Evolutionary conservation across 176 grass and related monocot genomes (phyloP), one percentile per base, ranked within the genome.

Genomic region (Avena eriantha): DNA sequence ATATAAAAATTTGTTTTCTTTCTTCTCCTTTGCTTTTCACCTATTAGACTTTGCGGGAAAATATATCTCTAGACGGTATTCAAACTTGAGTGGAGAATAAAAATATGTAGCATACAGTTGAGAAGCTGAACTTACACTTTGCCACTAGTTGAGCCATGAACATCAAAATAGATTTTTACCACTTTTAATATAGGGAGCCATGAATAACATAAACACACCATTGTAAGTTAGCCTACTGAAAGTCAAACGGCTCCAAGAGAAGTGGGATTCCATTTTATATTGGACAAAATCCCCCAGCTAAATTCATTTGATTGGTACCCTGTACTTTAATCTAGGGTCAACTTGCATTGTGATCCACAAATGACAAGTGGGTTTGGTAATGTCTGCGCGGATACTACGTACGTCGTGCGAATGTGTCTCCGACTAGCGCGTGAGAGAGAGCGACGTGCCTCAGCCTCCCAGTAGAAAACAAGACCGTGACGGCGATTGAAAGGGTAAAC

Each of bases 361-460:
- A 67, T 34, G 5, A 67, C 29, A 67, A 17, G 13, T 34, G 67
- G 78, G 45, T 29, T 54, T 34, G 26, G 18, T 11, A 69, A 21
- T 35, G 35, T 56, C 33, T 35, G 15, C 1, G 39, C n/a, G n/a
- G n/a, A n/a, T n/a, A n/a, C n/a, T n/a, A 41, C 39, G 5, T 41
- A 41, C 39, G 39, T 41, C 55, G 69, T 61, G 69, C 23, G 69
- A 58, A 45, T 18, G 29, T 58, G 50, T 35, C 21, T 53, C 72
- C 13, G 46, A 10, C 35, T 47, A 66, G 4, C 17, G 26, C 13
- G 1, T 15, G 76, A 41, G 39, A 89, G 76, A 89, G 48, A 56
- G 34, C 45, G 21, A 84, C 82, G 87, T 86, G 83, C 41, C 78
- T 60, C 35, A 82, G 83, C 41, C 78, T 60, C 35, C 78, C n/a